These are phyloP conservation scores for Leishmania turanica DNA, from an alignment of 208 protist genomes.

Conservation along the genomic window DNA sequence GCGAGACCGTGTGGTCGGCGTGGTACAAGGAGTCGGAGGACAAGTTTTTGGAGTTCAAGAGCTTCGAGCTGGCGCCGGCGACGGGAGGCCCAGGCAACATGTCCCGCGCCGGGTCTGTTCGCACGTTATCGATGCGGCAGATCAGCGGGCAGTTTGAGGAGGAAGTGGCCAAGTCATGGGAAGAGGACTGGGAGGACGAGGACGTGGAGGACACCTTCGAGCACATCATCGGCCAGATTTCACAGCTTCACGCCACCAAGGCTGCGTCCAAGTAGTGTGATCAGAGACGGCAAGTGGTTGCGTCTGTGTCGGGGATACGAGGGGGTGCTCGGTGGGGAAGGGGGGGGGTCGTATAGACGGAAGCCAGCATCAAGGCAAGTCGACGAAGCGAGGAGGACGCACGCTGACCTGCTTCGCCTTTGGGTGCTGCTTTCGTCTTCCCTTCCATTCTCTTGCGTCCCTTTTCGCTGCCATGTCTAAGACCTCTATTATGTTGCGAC, in stretches of 20 bases:
- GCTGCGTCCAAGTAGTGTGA: conserved; percentile 37
- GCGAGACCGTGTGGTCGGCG: conserved; percentile 77
- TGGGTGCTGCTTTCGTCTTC: not conserved
- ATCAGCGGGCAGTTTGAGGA: conserved; percentile 92
- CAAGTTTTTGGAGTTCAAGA: conserved; percentile 83
- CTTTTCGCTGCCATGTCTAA: not conserved
- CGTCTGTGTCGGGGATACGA: not conserved
- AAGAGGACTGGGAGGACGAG: conserved; percentile 94
- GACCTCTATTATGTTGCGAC: not conserved
- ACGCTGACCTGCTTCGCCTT: too few species aligned
- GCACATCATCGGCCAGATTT: conserved; percentile 84
- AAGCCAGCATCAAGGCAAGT: not conserved
- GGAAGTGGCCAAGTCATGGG: conserved; percentile 89
- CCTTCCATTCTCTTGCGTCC: not conserved
- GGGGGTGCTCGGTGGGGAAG: not conserved
- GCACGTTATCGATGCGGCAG: conserved; percentile 80
- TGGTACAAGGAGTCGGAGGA: conserved; percentile 88
- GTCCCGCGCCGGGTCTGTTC: conserved; percentile 54
- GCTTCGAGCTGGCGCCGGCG: conserved; percentile 53
- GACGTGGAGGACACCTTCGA: conserved; percentile 93
- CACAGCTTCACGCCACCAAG: conserved; percentile 48
- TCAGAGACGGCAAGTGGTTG: not conserved
- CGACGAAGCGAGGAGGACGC: not conserved
- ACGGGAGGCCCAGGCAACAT: conserved; percentile 26
- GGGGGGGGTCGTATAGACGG: not conserved